Evolutionary conservation across 768 basidiomycete species (phyloP).

Genomic region (Baorangia bicolor): DNA sequence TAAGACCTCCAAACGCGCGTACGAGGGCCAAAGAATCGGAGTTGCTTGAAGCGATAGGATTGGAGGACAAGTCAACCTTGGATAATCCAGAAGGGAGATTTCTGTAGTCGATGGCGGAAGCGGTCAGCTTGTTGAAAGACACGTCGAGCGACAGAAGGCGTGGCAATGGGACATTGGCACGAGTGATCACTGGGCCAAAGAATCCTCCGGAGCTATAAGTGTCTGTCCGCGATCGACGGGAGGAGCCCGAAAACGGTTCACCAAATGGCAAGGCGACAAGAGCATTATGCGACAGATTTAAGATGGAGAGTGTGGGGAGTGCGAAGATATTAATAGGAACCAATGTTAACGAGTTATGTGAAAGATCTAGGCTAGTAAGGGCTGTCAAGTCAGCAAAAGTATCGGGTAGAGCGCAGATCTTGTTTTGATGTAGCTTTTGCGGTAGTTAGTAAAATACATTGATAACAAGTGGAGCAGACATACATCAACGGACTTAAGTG

Average conservation of each 20-base stretch:
- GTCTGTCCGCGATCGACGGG: constrained; percentile 23
- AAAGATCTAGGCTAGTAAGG: constrained; percentile 69
- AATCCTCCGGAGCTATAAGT: constrained; percentile 48
- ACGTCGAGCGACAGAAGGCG: constrained; percentile 61
- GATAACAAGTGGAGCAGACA: constrained; percentile 27
- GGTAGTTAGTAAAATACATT: not conserved
- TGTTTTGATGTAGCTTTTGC: constrained; percentile 73
- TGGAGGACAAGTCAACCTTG: constrained; percentile 64
- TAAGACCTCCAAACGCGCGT: constrained; percentile 45
- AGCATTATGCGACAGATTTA: constrained; percentile 73
- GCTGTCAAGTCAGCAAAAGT: constrained; percentile 67
- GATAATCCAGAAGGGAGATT: constrained; percentile 52
- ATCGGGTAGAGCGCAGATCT: constrained; percentile 56
- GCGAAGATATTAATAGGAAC: constrained; percentile 66
- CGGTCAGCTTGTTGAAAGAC: constrained; percentile 64
- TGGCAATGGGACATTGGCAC: constrained; percentile 65
- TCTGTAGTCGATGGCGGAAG: constrained; percentile 50
- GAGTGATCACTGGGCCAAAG: constrained; percentile 60
- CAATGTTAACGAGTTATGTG: constrained; percentile 63
- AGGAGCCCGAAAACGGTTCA: constrained; percentile 46
- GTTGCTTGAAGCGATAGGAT: constrained; percentile 53
- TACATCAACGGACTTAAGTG: constrained; percentile 77
- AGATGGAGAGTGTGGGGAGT: constrained; percentile 60
- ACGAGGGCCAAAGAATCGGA: constrained; percentile 36
- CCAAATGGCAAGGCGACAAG: constrained; percentile 62